A percentile compares a stretch with the other conserved stretches of the same genome.
Evolutionary conservation across 805 yeast genomes (phyloP).

Genomic region (Kluyveromyces siamensis): DNA sequence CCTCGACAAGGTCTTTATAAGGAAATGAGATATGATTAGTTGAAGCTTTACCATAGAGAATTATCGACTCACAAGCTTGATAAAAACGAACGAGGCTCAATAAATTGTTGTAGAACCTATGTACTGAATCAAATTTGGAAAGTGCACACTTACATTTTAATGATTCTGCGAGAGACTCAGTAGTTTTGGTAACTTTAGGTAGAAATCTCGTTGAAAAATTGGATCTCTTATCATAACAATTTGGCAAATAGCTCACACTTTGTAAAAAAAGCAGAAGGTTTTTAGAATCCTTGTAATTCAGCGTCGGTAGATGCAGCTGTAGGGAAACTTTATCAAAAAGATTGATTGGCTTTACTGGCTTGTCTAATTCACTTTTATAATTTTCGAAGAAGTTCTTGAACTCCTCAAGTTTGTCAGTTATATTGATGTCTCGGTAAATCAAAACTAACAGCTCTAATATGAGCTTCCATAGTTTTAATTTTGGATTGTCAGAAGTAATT

Average conservation of each 20-base stretch:
- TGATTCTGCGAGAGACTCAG: constrained; percentile 9
- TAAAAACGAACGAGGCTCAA: constrained; percentile 16
- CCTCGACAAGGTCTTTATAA: constrained; percentile 5
- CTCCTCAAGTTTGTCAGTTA: constrained; percentile 17
- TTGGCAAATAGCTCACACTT: constrained; percentile 26
- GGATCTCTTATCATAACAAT: constrained; percentile 24
- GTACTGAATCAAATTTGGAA: constrained; percentile 5
- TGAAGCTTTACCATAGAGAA: constrained; percentile 2
- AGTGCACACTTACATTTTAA: background rate
- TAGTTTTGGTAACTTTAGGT: constrained; percentile 21
- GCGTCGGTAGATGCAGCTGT: constrained; percentile 12
- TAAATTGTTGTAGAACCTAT: constrained; percentile 12
- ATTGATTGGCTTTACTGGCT: constrained; percentile 4
- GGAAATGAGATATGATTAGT: background rate
- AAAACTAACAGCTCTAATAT: constrained; percentile 14
- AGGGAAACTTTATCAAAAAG: constrained; percentile 10
- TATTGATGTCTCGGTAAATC: constrained; percentile 21
- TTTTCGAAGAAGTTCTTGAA: constrained; percentile 18
- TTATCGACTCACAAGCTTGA: constrained; percentile 5
- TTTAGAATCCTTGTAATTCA: constrained; percentile 21
- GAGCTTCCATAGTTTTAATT: constrained; percentile 19
- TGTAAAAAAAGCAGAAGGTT: constrained; percentile 22
- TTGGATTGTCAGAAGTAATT: constrained; percentile 7
- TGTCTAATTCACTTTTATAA: constrained; percentile 9
- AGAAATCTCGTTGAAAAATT: constrained; percentile 23